These are phyloP conservation scores for Bryoglossum gracile DNA, from an alignment of 495 filamentous ascomycete genomes.

Conservation along the genomic window DNA sequence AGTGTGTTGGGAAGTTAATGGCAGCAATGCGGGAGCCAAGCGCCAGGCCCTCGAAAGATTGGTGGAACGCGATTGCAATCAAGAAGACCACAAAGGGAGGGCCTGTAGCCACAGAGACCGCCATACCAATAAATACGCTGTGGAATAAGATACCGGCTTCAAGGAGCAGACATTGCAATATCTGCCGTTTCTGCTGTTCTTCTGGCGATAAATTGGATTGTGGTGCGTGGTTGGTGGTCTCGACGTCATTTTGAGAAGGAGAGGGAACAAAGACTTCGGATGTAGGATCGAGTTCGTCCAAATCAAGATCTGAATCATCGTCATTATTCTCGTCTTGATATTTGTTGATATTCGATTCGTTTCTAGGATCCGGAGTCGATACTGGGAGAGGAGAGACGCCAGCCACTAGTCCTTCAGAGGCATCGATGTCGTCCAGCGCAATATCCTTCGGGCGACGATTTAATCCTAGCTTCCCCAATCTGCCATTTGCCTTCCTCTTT, in stretches of 20 bases:
- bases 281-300: conserved; percentile 43
- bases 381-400: conserved; percentile 42
- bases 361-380: conserved; percentile 24
- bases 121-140: conserved; percentile 86
- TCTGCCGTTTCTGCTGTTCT: conserved; percentile 50
- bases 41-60: conserved; percentile 67
- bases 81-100: conserved; percentile 73
- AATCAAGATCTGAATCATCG: conserved; percentile 43
- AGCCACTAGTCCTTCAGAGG: conserved; percentile 38
- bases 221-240: conserved; percentile 1
- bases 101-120: conserved; percentile 72
- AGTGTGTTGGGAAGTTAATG: conserved; percentile 49
- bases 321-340: conserved; percentile 29
- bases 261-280: conserved; percentile 10
- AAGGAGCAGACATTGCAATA: conserved; percentile 71
- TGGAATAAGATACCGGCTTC: conserved; percentile 85
- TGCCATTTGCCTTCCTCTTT: conserved; percentile 11
- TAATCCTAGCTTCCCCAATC: conserved; percentile 21
- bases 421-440: conserved; percentile 35
- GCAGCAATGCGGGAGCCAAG: conserved; percentile 67
- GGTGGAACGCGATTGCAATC: conserved; percentile 76
- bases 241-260: conserved; percentile 2
- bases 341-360: conserved; percentile 7
- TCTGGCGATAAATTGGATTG: conserved; percentile 16
- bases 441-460: conserved; percentile 34